Evolutionary conservation across 306 rosid species (phyloP), one percentile per base, ranked within the genome.

Genomic region (Vigna radiata): DNA sequence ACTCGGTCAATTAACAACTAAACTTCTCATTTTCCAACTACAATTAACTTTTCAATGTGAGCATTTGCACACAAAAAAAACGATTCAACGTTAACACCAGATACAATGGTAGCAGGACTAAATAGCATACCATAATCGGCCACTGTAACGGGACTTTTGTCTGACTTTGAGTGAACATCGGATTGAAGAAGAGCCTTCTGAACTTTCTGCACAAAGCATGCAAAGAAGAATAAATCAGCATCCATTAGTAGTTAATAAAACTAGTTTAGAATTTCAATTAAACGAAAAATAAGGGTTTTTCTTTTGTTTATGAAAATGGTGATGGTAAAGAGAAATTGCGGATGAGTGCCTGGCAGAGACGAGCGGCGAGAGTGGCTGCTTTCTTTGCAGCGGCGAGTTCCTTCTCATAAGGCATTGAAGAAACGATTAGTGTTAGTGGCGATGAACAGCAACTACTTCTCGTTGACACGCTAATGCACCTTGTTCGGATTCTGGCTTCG

Each of bases 121-220:
- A 53, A 52, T 2, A 73, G 79, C 87, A 21, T 47, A 92, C 97
- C 97, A 58, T 91, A 94, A 87, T 94, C 98, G 25, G 98, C 98
- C 43, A 92, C 98, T 0, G 98, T 94, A 49, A 94, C 98, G 1
- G 98, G 98, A 86, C 91, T 91, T 88, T 87, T 89, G 63, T 94
- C 98, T 39, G 95, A 92, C 83, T 92, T 94, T 6, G 98, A 90
- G 64, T 91, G 98, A 37, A 91, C 95, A 60, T 94, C 97, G 15
- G 98, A 90, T 81, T 91, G 90, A 78, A 94, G 59, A 63, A 91
- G 84, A 60, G 86, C 91, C 88, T 84, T 90, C 87, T 94, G 98
- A 12, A 94, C 96, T 87, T 88, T 94, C 98, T 94, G 91, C 29
- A 79, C 25, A 53, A 82, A 73, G 59, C 69, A 75, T 6, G 56